phyloP scores from a whole-genome alignment of 306 rosid species.

The Morella rubra region DNA sequence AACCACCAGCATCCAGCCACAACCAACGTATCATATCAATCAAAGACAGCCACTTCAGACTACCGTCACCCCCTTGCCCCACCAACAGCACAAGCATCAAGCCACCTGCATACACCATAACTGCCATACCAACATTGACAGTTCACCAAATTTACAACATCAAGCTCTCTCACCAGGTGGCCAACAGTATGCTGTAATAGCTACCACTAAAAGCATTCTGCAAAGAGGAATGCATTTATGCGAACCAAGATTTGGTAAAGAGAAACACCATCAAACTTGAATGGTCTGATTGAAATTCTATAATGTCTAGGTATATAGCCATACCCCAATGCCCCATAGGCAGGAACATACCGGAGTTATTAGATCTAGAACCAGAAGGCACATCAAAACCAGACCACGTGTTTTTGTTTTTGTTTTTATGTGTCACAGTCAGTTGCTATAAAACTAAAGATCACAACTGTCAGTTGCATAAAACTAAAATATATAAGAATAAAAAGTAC shows the following conservation, averaged over 20 bases:
- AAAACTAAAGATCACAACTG: neutral
- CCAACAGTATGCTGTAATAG: neutral
- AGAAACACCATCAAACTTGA: neutral
- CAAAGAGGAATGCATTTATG: neutral
- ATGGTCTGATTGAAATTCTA: neutral
- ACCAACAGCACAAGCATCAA: neutral
- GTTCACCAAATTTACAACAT: neutral
- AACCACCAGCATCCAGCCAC: neutral
- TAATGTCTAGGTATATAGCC: too few relatives aligned
- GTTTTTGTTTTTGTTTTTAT: too few relatives aligned
- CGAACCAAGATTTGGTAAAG: neutral
- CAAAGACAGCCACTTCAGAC: neutral
- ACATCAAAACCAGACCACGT: neutral
- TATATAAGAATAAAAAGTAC: neutral
- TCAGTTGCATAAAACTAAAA: neutral
- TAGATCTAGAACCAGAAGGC: neutral
- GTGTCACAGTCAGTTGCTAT: too few relatives aligned
- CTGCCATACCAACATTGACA: neutral
- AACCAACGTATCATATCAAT: constrained; percentile 4
- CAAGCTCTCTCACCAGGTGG: neutral
- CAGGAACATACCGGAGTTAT: neutral
- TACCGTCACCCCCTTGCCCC: neutral
- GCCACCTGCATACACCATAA: neutral
- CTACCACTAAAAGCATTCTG: neutral
- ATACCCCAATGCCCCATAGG: neutral